Evolutionary conservation across 208 protist genomes (phyloP).

Genomic region (Plasmodiophora brassicae): DNA sequence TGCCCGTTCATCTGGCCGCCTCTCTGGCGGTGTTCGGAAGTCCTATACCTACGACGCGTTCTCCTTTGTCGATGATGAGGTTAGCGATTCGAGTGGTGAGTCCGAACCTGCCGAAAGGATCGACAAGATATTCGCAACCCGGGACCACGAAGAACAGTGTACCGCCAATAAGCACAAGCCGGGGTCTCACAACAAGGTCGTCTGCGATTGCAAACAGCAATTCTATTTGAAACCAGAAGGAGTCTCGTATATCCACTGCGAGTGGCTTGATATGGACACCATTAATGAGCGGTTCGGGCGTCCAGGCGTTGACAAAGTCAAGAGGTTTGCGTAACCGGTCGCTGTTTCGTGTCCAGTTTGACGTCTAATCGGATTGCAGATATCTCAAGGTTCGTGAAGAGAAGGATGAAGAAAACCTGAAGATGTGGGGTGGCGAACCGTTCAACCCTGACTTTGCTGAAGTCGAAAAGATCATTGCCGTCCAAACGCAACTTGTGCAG

Average conservation of each 20-base stretch:
- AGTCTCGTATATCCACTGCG: slow-evolving; percentile 25
- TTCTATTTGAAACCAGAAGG: neutral
- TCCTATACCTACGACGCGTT: slow-evolving; percentile 19
- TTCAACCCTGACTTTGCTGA: slow-evolving; percentile 26
- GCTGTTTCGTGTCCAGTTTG: neutral
- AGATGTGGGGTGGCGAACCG: slow-evolving; percentile 25
- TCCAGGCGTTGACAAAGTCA: slow-evolving; percentile 17
- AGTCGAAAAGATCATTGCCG: slow-evolving; percentile 16
- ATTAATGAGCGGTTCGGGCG: neutral
- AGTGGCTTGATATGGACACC: neutral
- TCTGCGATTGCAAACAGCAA: neutral
- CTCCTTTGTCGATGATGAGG: slow-evolving; percentile 25
- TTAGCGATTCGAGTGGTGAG: neutral
- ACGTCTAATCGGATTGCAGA: neutral
- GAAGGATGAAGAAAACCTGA: neutral
- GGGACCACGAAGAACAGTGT: neutral
- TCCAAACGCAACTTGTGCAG: neutral
- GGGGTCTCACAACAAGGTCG: neutral
- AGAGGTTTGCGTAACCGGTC: neutral
- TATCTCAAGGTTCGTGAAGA: neutral
- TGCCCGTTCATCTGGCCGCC: slow-evolving; percentile 14
- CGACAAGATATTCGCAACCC: slow-evolving; percentile 4
- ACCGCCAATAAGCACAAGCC: neutral
- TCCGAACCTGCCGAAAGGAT: neutral
- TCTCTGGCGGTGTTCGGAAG: slow-evolving; percentile 1